Evolutionary conservation across 2,329 filamentous ascomycete genomes (phyloP).

Genomic region (Fusarium ambrosium): DNA sequence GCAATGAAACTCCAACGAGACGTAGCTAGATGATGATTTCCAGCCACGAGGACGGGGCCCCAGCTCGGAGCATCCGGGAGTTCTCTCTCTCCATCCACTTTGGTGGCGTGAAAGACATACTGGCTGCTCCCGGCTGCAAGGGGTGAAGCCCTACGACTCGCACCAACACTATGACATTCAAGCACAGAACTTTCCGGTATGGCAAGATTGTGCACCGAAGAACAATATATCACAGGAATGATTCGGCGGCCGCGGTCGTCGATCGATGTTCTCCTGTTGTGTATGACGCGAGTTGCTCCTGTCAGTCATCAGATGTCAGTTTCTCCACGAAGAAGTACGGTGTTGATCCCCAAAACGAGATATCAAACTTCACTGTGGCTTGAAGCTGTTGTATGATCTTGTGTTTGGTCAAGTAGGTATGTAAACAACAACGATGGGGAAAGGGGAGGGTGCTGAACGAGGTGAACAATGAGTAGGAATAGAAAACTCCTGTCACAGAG

Average conservation of each 20-base stretch:
- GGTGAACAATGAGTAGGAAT: background rate
- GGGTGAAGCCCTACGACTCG: no score
- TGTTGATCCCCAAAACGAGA: background rate
- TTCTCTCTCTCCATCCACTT: background rate
- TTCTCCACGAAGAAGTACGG: background rate
- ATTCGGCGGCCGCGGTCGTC: background rate
- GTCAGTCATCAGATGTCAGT: background rate
- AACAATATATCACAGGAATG: background rate
- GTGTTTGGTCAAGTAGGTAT: background rate
- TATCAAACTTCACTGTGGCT: background rate
- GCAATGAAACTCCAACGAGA: background rate
- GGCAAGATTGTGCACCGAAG: background rate
- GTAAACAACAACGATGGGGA: background rate
- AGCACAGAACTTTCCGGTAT: background rate
- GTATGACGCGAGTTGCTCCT: background rate
- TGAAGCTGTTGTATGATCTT: background rate
- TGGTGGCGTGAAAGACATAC: background rate
- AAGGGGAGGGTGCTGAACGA: background rate
- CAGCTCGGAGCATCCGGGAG: background rate
- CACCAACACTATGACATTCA: no score
- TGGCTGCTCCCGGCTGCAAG: background rate
- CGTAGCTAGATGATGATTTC: background rate
- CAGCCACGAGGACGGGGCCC: background rate
- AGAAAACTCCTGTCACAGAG: background rate
- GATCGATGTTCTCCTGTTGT: background rate